Percentiles rank a stretch among this genome's conserved stretches.
These are phyloP conservation scores for Yarrowia divulgata DNA, from an alignment of 805 yeast genomes.

Conservation along the genomic window DNA sequence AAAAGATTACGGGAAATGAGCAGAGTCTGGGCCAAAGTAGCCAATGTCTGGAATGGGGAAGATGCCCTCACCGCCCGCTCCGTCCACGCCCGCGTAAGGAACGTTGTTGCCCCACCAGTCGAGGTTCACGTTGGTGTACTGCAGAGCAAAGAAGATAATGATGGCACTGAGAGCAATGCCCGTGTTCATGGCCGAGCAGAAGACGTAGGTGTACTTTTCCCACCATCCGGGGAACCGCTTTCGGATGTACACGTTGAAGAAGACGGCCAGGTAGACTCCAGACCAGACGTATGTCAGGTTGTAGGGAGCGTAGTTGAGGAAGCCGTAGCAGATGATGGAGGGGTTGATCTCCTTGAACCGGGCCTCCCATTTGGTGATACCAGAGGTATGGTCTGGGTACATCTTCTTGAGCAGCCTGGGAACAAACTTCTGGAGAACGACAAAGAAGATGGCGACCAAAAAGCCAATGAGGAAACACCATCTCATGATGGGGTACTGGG, in stretches of 20 bases:
- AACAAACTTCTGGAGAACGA: background rate
- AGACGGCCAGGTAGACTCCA: conserved; percentile 53
- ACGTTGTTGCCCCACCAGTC: conserved; percentile 62
- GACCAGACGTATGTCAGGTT: conserved; percentile 55
- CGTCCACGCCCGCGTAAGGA: conserved; percentile 21
- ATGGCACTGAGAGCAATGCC: conserved; percentile 61
- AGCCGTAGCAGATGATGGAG: conserved; percentile 39
- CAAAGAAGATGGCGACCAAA: conserved; percentile 44
- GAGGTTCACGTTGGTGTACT: conserved; percentile 49
- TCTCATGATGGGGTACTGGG: conserved; percentile 43
- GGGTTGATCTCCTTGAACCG: conserved; percentile 29
- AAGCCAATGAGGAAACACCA: conserved; percentile 44
- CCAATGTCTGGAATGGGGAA: conserved; percentile 16
- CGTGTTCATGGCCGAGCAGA: conserved; percentile 58
- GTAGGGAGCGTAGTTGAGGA: conserved; percentile 53
- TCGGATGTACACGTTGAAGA: conserved; percentile 55
- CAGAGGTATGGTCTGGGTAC: background rate
- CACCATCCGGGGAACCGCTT: conserved; percentile 57
- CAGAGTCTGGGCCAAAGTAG: conserved; percentile 39
- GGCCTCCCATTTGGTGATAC: background rate
- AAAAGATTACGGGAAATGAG: conserved; percentile 41
- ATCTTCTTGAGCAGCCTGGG: conserved; percentile 42
- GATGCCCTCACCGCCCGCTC: conserved; percentile 12
- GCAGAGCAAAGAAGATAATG: conserved; percentile 55
- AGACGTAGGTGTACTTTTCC: conserved; percentile 60